Evolutionary conservation across 345 rosid species (phyloP), one percentile per base, ranked within the genome.

Genomic region (Pelargonium nanum): DNA sequence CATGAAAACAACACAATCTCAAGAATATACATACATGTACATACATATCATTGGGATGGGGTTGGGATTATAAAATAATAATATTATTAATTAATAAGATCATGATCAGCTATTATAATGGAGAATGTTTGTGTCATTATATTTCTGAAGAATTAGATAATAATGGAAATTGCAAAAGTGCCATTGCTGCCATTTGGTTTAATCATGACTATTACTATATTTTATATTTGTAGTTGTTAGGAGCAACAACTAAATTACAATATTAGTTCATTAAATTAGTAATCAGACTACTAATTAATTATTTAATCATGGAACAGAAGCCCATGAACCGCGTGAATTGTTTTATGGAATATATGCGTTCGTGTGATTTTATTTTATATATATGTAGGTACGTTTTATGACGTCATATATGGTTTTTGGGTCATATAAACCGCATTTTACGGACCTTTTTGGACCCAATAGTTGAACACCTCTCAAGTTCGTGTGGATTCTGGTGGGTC

Each of bases 111-210:
- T 60, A 70, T 55, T 20, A 45, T 59, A 55, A 53, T 57, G 62
- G 60, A 55, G 71, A 74, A 70, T 70, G 74, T 74, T 70, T 59
- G 34, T 19, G 55, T 40, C 26, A 57, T 64, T 56, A 28, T 53
- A 40, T 19, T 21, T 32, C 45, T 26, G 26, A 64, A 59, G 9
- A 63, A 55, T 10, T 20, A 48, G 24, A 53, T 19, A 6, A 22
- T 21, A 60, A 20, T 50, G n/a, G 50, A 56, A 15, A 57, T 4
- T n/a, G 19, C 56, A 17, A 60, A 26, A 51, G 19, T 44, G 32
- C 21, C 63, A 57, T 45, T 59, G 45, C 24, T 57, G 57, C 44
- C 61, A 45, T 51, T 56, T 66, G 53, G 58, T 25, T 54, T 0
- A 59, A 57, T 40, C 45, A 34, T 28, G 10, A 20, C 59, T 22